Evolutionary conservation across 148 eudicot genomes (phyloP).

Genomic region (Polygonum maritimum): DNA sequence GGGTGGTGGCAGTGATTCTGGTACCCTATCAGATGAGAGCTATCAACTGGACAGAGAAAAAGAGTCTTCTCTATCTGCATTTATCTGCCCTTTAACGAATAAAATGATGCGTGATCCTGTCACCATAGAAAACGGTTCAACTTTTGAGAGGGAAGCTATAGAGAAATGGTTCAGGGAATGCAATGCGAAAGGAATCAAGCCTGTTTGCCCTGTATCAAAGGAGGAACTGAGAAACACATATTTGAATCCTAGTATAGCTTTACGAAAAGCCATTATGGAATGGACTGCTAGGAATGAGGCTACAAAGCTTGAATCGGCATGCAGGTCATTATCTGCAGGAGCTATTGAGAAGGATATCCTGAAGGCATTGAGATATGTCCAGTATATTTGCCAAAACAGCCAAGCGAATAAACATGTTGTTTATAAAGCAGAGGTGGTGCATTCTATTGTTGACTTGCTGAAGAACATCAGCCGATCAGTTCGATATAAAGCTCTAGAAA

Average conservation of each 20-base stretch:
- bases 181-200: constrained; percentile 47
- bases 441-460: constrained; percentile 55
- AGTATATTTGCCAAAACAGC: constrained; percentile 46
- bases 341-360: constrained; percentile 47
- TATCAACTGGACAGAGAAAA: constrained; percentile 49
- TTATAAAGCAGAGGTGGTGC: constrained; percentile 50
- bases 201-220: constrained; percentile 58
- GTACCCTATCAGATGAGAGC: constrained; percentile 66
- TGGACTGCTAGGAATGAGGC: constrained; percentile 97
- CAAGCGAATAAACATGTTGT: constrained; percentile 47
- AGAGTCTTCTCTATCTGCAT: constrained; percentile 71
- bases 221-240: constrained; percentile 48
- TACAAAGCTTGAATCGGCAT: constrained; percentile 67
- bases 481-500: constrained; percentile 66
- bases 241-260: constrained; percentile 73
- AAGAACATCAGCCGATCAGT: constrained; percentile 55
- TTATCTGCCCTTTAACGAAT: constrained; percentile 78
- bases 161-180: constrained; percentile 82
- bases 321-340: constrained; percentile 41
- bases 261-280: constrained; percentile 72
- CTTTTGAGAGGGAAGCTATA: constrained; percentile 88
- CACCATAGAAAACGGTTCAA: constrained; percentile 65
- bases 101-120: constrained; percentile 87
- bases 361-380: constrained; percentile 52
- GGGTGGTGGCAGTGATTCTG: constrained; percentile 47